Percentiles rank a stretch among this genome's conserved stretches.
Evolutionary conservation across 306 rosid genomes (phyloP).

Genomic region (Crotalaria pallida): DNA sequence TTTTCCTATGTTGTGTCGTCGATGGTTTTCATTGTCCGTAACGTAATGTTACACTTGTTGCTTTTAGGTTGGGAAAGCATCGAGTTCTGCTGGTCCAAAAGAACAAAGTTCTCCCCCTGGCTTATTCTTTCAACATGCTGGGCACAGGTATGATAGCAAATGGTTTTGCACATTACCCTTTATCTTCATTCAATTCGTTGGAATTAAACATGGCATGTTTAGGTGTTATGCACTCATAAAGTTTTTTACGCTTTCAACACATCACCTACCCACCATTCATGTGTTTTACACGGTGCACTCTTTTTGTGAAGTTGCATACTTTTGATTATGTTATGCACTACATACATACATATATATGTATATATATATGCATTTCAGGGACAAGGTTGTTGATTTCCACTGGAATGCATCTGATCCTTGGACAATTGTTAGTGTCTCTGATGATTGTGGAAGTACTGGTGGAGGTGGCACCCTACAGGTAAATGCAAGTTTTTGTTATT

Average conservation of each 20-base stretch:
- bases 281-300: neutral
- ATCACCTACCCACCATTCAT: no score
- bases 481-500: neutral
- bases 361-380: slow-evolving; percentile 62
- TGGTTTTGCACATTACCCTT: neutral
- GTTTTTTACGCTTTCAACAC: neutral
- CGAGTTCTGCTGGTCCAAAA: slow-evolving; percentile 28
- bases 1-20: neutral
- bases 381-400: slow-evolving; percentile 87
- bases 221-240: no score
- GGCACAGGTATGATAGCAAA: slow-evolving; percentile 40
- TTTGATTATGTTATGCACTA: neutral
- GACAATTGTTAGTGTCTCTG: slow-evolving; percentile 95
- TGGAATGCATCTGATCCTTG: slow-evolving; percentile 96
- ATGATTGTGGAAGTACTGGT: slow-evolving; percentile 86
- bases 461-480: slow-evolving; percentile 95
- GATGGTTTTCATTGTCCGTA: neutral
- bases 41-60: neutral
- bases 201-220: neutral
- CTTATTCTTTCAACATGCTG: slow-evolving; percentile 52
- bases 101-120: slow-evolving; percentile 26
- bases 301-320: neutral
- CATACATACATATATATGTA: neutral
- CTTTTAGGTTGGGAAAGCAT: slow-evolving; percentile 39
- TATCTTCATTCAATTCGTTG: slow-evolving; percentile 2